Percentiles rank a stretch among this genome's conserved stretches.
phyloP scores from a whole-genome alignment of 2,329 filamentous ascomycete species.

The Neofusicoccum kwambonambiense region DNA sequence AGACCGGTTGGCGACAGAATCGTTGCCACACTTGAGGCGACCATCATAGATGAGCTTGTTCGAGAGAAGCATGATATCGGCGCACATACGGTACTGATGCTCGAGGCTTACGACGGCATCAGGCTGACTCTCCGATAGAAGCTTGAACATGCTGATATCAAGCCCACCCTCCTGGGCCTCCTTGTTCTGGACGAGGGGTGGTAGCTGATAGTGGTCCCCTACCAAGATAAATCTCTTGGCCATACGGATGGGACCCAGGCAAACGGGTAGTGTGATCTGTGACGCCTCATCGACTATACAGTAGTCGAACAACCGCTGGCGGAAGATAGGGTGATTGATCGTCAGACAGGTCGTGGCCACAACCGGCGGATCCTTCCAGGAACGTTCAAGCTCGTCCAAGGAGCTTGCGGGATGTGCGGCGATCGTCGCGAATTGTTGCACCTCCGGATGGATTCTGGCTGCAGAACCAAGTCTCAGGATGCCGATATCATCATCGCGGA shows the following conservation, averaged over 20 bases:
- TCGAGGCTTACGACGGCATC: slow-evolving; percentile 85
- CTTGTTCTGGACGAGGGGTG: slow-evolving; percentile 90
- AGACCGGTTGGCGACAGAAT: slow-evolving; percentile 67
- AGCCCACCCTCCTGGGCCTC: slow-evolving; percentile 81
- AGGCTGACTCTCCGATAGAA: slow-evolving; percentile 85
- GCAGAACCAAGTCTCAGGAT: slow-evolving; percentile 82
- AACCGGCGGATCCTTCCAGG: slow-evolving; percentile 82
- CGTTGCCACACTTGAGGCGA: slow-evolving; percentile 82
- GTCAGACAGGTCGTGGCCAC: slow-evolving; percentile 95
- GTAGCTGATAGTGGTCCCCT: slow-evolving; percentile 93
- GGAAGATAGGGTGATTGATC: slow-evolving; percentile 85
- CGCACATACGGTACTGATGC: slow-evolving; percentile 97
- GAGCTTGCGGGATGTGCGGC: slow-evolving; percentile 70
- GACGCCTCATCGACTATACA: slow-evolving; percentile 98
- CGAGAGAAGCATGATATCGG: slow-evolving; percentile 91
- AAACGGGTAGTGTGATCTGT: slow-evolving; percentile 94
- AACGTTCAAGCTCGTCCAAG: slow-evolving; percentile 78
- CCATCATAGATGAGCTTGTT: slow-evolving; percentile 94
- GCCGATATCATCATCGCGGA: slow-evolving; percentile 72
- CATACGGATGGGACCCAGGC: slow-evolving; percentile 89
- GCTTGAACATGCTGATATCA: slow-evolving; percentile 90
- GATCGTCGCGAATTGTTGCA: slow-evolving; percentile 79
- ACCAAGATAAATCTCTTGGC: slow-evolving; percentile 91
- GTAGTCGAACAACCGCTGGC: slow-evolving; percentile 88
- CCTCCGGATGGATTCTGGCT: slow-evolving; percentile 83